These are phyloP conservation scores for Pseudoperonospora humuli DNA, from an alignment of 352 stramenopile species.

Conservation along the genomic window DNA sequence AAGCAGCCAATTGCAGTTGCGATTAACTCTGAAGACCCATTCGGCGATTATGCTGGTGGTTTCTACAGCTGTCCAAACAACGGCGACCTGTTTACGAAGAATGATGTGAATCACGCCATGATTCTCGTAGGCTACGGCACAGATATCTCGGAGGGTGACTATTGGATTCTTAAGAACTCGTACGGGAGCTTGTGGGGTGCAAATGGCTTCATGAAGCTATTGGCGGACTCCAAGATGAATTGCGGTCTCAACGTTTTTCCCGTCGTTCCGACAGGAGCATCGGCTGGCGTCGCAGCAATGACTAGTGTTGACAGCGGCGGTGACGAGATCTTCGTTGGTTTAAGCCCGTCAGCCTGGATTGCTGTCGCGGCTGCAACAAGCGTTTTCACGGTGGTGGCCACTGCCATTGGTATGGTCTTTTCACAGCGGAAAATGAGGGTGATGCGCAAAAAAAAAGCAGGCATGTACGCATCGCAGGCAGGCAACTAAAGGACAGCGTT, in stretches of 20 bases:
- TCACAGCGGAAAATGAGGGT: conserved; percentile 31
- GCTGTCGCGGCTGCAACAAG: conserved; percentile 38
- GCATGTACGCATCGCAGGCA: conserved; percentile 25
- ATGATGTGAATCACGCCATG: conserved; percentile 69
- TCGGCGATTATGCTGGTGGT: conserved; percentile 59
- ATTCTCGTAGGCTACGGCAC: conserved; percentile 71
- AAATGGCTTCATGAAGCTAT: conserved; percentile 55
- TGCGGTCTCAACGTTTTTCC: conserved; percentile 77
- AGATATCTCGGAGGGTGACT: conserved; percentile 44
- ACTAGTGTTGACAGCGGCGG: conserved; percentile 56
- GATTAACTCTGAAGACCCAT: conserved; percentile 63
- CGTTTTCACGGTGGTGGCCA: conserved; percentile 44
- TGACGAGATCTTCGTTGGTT: conserved; percentile 48
- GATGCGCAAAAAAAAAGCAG: conserved; percentile 45
- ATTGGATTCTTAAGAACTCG: conserved; percentile 82
- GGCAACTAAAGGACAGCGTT: conserved; percentile 6
- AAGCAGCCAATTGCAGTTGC: conserved; percentile 65
- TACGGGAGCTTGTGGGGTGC: conserved; percentile 64
- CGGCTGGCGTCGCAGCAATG: conserved; percentile 26
- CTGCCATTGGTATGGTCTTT: conserved; percentile 40
- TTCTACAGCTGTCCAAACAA: conserved; percentile 70
- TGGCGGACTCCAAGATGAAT: conserved; percentile 65
- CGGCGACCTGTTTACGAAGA: conserved; percentile 48
- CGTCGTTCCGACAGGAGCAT: conserved; percentile 55
- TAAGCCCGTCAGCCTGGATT: conserved; percentile 52